Evolutionary conservation across 306 rosid species (phyloP).

Genomic region (Potentilla sterilis): DNA sequence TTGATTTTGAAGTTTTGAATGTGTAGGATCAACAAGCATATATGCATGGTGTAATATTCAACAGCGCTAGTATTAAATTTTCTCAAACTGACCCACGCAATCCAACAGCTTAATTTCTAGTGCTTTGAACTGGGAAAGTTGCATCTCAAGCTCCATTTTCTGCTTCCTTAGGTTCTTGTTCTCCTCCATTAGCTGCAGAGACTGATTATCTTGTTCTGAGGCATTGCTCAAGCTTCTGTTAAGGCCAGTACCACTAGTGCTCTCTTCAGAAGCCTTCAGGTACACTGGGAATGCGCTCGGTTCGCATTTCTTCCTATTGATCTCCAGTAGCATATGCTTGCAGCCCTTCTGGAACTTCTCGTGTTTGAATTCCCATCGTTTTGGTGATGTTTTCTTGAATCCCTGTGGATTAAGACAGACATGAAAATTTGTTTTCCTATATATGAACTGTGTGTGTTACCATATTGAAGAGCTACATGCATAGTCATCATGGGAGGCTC

Average conservation of each 20-base stretch:
- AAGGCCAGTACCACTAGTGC: not conserved
- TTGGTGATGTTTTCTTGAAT: conserved; percentile 71
- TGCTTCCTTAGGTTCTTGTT: conserved; percentile 63
- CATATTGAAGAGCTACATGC: no score
- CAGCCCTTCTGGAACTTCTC: conserved; percentile 71
- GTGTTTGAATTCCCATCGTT: conserved; percentile 87
- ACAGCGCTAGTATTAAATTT: not conserved
- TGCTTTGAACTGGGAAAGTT: conserved; percentile 63
- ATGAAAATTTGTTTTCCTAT: not conserved
- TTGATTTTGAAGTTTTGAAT: not conserved
- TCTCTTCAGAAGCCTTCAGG: conserved; percentile 58
- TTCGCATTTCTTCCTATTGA: conserved; percentile 73
- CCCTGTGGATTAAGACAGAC: conserved; percentile 41
- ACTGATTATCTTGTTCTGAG: conserved; percentile 30
- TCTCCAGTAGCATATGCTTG: conserved; percentile 50
- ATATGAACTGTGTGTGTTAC: no score
- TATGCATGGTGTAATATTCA: not conserved
- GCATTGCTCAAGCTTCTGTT: conserved; percentile 17
- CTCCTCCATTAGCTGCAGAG: conserved; percentile 53
- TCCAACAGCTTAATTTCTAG: conserved; percentile 59
- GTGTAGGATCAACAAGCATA: not conserved
- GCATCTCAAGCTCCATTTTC: conserved; percentile 55
- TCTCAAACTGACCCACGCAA: conserved; percentile 39
- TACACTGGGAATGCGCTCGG: conserved; percentile 77
- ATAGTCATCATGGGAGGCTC: no score